Evolutionary conservation across 192 early-diverging fungal genomes (phyloP), one percentile per base, ranked within the genome.

Genomic region (Entophlyctis luteolus): DNA sequence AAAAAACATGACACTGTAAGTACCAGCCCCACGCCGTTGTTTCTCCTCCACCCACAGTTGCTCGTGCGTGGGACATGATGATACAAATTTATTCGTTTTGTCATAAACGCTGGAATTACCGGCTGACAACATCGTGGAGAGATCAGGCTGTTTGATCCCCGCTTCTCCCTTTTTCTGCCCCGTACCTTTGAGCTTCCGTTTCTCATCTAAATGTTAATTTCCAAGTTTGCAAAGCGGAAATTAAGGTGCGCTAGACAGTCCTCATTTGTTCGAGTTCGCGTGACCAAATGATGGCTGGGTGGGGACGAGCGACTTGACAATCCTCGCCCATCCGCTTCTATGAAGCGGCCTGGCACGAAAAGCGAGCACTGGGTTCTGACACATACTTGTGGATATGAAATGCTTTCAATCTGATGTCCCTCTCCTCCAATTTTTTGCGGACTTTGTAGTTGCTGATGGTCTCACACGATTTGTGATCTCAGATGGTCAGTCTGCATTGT

Each of bases 281-380:
- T 35, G 55, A 57, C 10, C n/a, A 2, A 2, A 38, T 2, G 34
- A 12, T 31, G 32, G 16, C 18, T 45, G 2, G n/a, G 6, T 1
- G 39, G 8, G 58, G 23, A 45, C 6, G 8, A 8, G 38, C 29
- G 39, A 20, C 8, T 46, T 45, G 55, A 10, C 4, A 10, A 56
- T 56, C 6, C 8, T 4, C 25, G 31, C 36, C 55, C 4, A 56
- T 56, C 28, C 28, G 18, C 4, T 5, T 16, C 10, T 5, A 10
- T 55, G 18, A 55, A 10, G 10, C 18, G 31, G 1, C 20, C 28
- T 16, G 14, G 18, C 25, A 14, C 31, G 10, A 12, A 63, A 63
- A 63, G 60, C 60, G 60, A 63, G 60, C 60, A 63, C 60, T 63
- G 60, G 60, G 60, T 63, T 63, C 60, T 63, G 60, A 63, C 60